Conservation (phyloP, 1,284 basidiomycete genomes). For the Marasmius sp. region DNA sequence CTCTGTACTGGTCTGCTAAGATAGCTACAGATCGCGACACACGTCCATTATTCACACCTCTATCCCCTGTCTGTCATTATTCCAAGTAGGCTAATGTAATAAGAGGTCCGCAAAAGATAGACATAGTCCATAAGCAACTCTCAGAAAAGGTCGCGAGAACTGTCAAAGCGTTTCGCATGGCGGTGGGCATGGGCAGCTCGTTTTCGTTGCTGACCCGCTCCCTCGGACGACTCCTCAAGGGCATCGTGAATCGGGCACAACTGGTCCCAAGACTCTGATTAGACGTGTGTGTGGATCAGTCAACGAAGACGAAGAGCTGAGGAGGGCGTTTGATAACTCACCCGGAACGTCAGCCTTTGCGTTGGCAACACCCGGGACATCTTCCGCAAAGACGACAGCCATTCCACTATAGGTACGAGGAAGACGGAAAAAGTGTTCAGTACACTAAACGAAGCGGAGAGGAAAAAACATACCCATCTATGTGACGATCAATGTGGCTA, state of each 20-base stretch:
- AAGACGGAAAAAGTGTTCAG: not conserved
- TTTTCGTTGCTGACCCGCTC: no score
- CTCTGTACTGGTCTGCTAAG: no score
- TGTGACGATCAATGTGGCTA: slow-evolving; percentile 40
- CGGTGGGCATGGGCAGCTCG: no score
- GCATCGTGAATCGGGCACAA: slow-evolving; percentile 22
- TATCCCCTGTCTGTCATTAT: no score
- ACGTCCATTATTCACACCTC: no score
- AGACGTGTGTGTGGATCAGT: not conserved
- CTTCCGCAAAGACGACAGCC: slow-evolving; percentile 39
- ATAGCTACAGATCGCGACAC: no score
- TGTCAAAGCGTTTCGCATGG: no score
- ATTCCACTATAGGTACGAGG: slow-evolving; percentile 26
- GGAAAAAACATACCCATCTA: slow-evolving; percentile 29
- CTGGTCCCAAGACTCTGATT: slow-evolving; percentile 18
- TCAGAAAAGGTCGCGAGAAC: no score
- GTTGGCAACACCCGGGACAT: slow-evolving; percentile 21
- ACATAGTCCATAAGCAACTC: no score
- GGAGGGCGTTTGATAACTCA: slow-evolving; percentile 8
- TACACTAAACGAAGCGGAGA: not conserved
- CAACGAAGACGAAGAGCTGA: not conserved
- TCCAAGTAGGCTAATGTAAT: no score
- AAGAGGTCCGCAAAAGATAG: no score
- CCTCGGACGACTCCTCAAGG: no score
- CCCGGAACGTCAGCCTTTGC: slow-evolving; percentile 21